Conservation (phyloP, 1,139 yeast genomes). For the Geotrichum bryndzae region DNA sequence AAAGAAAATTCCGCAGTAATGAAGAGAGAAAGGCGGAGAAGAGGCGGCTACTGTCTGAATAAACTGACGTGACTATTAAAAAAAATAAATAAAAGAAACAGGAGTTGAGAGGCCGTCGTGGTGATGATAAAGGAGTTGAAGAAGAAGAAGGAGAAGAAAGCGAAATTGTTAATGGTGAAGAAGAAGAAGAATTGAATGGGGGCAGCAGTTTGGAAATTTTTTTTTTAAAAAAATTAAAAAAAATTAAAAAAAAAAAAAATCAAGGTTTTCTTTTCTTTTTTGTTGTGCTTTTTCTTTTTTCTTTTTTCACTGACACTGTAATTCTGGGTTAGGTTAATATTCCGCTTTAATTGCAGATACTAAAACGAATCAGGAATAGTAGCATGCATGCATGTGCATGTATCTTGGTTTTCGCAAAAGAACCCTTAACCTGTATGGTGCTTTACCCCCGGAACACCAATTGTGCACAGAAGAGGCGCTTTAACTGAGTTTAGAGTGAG, state of each 20-base stretch:
- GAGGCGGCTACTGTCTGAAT: neutral
- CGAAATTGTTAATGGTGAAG: neutral
- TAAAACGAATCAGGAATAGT: neutral
- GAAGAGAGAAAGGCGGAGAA: neutral
- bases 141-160: neutral
- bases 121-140: neutral
- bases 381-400: neutral
- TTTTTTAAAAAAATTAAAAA: neutral
- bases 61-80: neutral
- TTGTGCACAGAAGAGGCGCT: too few relatives aligned
- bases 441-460: too few relatives aligned
- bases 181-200: neutral
- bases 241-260: too few relatives aligned
- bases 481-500: too few relatives aligned
- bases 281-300: neutral
- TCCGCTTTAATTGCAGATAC: constrained; percentile 8
- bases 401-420: too few relatives aligned
- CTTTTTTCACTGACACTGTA: neutral
- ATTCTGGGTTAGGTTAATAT: neutral
- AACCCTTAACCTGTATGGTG: too few relatives aligned
- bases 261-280: neutral
- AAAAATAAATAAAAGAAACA: neutral
- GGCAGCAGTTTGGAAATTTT: neutral
- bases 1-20: neutral
- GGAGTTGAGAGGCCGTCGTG: neutral